These are phyloP conservation scores for Przewalskia tangutica DNA, from an alignment of 257 asterid species.

Conservation along the genomic window DNA sequence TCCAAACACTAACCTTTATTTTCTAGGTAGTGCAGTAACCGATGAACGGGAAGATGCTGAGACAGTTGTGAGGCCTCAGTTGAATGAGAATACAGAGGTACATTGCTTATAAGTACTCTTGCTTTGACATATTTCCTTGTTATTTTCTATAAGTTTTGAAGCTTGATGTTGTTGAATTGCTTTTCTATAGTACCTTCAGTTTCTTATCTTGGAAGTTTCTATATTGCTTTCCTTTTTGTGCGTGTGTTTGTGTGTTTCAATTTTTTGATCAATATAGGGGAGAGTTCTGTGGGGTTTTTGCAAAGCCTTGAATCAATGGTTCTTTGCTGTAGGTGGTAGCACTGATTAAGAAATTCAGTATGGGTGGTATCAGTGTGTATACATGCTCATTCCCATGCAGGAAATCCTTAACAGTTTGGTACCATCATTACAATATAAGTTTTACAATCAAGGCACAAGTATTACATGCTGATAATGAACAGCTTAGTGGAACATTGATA, in stretches of 20 bases:
- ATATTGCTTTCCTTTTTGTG: neutral
- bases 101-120: neutral
- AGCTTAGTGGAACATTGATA: too few species aligned
- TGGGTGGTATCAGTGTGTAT: too few species aligned
- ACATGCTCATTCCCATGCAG: too few species aligned
- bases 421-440: too few species aligned
- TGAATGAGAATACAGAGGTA: constrained; percentile 38
- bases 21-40: constrained; percentile 54
- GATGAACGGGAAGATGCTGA: constrained; percentile 26
- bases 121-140: neutral
- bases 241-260: neutral
- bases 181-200: neutral
- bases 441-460: too few species aligned
- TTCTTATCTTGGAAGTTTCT: neutral
- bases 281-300: neutral
- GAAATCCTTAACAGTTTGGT: too few species aligned
- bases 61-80: constrained; percentile 18
- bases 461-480: too few species aligned
- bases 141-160: neutral
- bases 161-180: neutral
- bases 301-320: too few species aligned
- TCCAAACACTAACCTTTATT: neutral
- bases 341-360: too few species aligned
- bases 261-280: neutral
- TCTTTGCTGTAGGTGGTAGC: too few species aligned